Evolutionary conservation across 179 eudicot species (phyloP), one percentile per base, ranked within the genome.

Genomic region (Silene noctiflora): DNA sequence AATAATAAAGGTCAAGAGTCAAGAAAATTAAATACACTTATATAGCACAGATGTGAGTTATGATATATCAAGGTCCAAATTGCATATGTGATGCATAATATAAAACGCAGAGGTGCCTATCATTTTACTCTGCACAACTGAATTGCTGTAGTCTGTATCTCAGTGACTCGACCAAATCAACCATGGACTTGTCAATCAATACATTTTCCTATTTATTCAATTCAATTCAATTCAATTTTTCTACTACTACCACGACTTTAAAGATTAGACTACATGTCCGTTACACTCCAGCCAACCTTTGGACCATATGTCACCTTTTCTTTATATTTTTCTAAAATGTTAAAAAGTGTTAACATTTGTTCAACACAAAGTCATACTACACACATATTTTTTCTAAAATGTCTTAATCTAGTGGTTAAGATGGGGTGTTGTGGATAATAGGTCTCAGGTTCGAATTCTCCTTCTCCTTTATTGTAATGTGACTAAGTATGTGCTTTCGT

Each of bases 91-190:
- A 6, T 35, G 42, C 8, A 35, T 35, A 35, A 35, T 0, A 35
- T 0, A 29, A 1, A 35, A 7, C 9, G 9, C 8, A 67, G 65
- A 76, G 75, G 77, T 76, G 83, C 63, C 80, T 73, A 81, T 76
- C 64, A 44, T 17, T 76, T 64, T 22, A 73, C 25, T 61, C 83
- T 83, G 81, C 83, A 77, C 79, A 83, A 65, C 86, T 83, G 81
- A 80, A 80, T 80, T 83, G 86, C 78, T 80, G 86, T 83, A 61
- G 70, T 81, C 75, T 83, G 60, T 74, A 42, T 72, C 77, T 75
- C 86, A 77, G 75, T 77, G 67, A 70, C 77, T 33, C 69, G 74
- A 77, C 79, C 72, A 64, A 35, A 69, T 83, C 79, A 80, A 76
- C 42, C 81, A 70, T 79, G 48, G 83, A 84, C 86, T 72, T 79